These are phyloP conservation scores for Chrysanthemum lavandulifolium DNA, from an alignment of 129 eudicot genomes.

Conservation along the genomic window DNA sequence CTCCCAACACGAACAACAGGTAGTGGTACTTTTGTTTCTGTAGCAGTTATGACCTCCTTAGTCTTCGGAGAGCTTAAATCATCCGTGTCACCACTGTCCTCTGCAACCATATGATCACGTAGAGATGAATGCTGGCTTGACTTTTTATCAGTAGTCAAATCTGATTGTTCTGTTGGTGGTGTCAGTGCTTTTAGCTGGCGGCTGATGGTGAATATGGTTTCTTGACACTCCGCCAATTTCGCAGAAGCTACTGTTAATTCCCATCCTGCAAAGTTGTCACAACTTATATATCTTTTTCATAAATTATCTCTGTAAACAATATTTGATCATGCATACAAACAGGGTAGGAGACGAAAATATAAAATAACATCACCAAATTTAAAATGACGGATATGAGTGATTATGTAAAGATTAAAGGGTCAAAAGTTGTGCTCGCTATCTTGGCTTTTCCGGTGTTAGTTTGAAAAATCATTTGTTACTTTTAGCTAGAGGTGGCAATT, in stretches of 20 bases:
- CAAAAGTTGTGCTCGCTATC: background rate
- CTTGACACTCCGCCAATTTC: conserved; percentile 69
- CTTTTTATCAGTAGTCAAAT: conserved; percentile 25
- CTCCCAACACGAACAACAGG: conserved; percentile 33
- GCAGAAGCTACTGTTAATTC: conserved; percentile 65
- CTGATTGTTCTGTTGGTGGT: conserved; percentile 36
- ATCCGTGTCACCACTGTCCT: conserved; percentile 39
- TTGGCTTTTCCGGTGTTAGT: background rate
- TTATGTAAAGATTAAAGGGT: background rate
- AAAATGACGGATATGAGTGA: background rate
- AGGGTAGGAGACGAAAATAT: background rate
- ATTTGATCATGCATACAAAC: background rate
- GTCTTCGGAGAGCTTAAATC: conserved; percentile 43
- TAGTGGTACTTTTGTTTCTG: conserved; percentile 23
- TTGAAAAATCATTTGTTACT: background rate
- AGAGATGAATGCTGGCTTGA: conserved; percentile 47
- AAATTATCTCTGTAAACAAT: background rate
- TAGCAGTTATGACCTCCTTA: conserved; percentile 43
- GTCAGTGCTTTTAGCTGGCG: conserved; percentile 71
- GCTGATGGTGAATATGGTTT: conserved; percentile 70
- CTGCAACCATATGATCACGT: conserved; percentile 72
- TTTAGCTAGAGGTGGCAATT: background rate
- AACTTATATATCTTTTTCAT: background rate
- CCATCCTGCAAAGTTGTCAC: conserved; percentile 42
- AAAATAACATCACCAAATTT: too few species aligned